These are phyloP conservation scores for Pseudogymnoascus sp. DNA, from an alignment of 2,329 filamentous ascomycete genomes.

Conservation along the genomic window DNA sequence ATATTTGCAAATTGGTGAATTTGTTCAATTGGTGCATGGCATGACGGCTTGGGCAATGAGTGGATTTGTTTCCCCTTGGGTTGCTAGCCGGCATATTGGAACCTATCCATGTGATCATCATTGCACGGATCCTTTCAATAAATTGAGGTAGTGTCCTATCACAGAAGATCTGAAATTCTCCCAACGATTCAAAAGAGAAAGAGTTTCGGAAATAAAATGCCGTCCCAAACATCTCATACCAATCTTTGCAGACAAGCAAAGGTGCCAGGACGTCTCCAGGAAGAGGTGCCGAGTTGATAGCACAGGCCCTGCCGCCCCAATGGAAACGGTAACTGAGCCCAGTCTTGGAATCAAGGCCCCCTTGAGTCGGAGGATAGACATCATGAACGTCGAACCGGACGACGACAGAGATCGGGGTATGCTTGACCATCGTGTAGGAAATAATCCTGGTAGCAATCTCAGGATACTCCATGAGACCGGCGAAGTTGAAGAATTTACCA, in stretches of 20 bases:
- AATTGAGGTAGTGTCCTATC: neutral
- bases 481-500: neutral
- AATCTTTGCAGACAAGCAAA: neutral
- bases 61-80: neutral
- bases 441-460: neutral
- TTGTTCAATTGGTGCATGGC: neutral
- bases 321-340: neutral
- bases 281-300: neutral
- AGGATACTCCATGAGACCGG: neutral
- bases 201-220: neutral
- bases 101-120: neutral
- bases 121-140: neutral
- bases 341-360: neutral
- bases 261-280: neutral
- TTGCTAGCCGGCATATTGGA: neutral
- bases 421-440: neutral
- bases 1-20: neutral
- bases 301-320: neutral
- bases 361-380: neutral
- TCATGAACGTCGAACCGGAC: neutral
- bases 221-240: neutral
- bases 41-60: no score
- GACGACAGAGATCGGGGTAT: neutral
- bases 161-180: neutral
- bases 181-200: neutral